These are phyloP conservation scores for Trametes meyenii DNA, from an alignment of 768 basidiomycete genomes.

Conservation along the genomic window DNA sequence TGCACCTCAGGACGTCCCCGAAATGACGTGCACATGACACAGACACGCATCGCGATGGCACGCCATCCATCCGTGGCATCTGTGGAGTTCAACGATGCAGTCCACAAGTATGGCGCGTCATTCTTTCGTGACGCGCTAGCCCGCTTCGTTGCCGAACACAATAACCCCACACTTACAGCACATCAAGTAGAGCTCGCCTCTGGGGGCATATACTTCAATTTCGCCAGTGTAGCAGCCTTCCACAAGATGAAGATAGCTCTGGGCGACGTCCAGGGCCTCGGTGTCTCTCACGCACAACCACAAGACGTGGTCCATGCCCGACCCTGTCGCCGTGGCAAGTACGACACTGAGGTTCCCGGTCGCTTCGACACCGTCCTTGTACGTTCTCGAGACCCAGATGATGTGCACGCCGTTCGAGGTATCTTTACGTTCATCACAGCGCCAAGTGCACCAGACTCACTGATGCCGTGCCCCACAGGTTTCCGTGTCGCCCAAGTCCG, in stretches of 20 bases:
- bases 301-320: background rate
- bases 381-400: background rate
- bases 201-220: background rate
- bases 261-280: background rate
- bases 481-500: conserved; percentile 35
- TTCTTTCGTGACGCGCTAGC: conserved; percentile 10
- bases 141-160: conserved; percentile 4
- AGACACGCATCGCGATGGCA: conserved; percentile 3
- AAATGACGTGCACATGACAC: too few species aligned
- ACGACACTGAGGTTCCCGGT: background rate
- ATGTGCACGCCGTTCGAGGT: background rate
- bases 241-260: background rate
- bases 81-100: background rate
- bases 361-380: background rate
- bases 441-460: conserved; percentile 21
- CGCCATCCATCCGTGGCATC: conserved; percentile 1
- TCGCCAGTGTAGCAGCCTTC: background rate
- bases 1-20: too few species aligned
- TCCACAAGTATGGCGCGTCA: background rate
- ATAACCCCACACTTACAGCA: background rate
- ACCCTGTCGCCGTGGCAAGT: background rate
- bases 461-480: conserved; percentile 23
- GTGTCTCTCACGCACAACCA: background rate
- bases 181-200: background rate
- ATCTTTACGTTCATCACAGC: background rate